Percentiles rank a stretch among this genome's conserved stretches.
phyloP scores from a whole-genome alignment of 257 asterid genomes.

The Galeopsis tetrahit region DNA sequence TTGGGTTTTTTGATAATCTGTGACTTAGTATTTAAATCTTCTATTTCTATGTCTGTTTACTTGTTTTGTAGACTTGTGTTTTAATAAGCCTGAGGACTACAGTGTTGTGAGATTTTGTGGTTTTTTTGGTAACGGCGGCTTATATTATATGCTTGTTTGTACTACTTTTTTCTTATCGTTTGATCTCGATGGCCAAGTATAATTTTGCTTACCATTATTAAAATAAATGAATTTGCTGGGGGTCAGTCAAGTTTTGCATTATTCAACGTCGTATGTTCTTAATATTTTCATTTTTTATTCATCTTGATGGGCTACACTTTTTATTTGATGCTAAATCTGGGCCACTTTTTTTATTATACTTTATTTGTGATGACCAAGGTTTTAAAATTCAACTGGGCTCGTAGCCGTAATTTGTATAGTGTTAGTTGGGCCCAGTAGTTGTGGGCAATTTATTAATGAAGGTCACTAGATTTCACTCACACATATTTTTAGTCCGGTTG shows the following conservation, averaged over 20 bases:
- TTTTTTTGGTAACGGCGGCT: slow-evolving; percentile 23
- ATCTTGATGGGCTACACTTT: not conserved
- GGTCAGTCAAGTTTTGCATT: not conserved
- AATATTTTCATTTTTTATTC: not conserved
- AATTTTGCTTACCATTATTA: not conserved
- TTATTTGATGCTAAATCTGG: no score
- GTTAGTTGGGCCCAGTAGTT: no score
- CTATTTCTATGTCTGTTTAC: slow-evolving; percentile 4
- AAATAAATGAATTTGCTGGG: slow-evolving; percentile 1
- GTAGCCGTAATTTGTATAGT: no score
- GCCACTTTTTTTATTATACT: no score
- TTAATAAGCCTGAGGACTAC: slow-evolving; percentile 33
- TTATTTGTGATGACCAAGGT: no score
- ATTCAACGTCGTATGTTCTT: not conserved
- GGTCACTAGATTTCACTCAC: no score
- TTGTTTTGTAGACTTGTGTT: slow-evolving; percentile 24
- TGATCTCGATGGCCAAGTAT: slow-evolving; percentile 17
- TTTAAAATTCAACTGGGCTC: no score
- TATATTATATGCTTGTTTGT: slow-evolving; percentile 5
- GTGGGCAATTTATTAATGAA: no score
- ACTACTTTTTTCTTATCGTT: not conserved
- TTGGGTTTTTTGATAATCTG: slow-evolving; percentile 3
- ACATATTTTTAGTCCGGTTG: no score
- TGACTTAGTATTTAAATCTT: slow-evolving; percentile 22
- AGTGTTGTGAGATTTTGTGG: slow-evolving; percentile 27